Evolutionary conservation across 345 rosid genomes (phyloP), one percentile per base, ranked within the genome.

Genomic region (Carallia brachiata): DNA sequence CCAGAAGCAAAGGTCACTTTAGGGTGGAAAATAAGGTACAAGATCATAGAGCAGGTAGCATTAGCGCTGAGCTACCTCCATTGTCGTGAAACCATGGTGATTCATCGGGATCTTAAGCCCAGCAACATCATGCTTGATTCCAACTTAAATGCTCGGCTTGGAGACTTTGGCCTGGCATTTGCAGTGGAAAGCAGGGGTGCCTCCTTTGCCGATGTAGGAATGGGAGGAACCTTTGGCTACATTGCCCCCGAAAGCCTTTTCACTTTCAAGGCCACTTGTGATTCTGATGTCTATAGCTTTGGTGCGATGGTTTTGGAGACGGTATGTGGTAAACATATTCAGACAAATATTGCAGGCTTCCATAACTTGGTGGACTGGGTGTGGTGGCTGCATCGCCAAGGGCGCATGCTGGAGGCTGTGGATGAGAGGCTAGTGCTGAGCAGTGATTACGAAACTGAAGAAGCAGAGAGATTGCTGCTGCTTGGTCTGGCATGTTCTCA

Each of bases 311-410:
- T n/a, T 53, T 8, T n/a, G 9, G 27, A 53, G 19, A 23, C 9
- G 7, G 57, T 53, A n/a, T 53, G 57, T 1, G 57, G 28, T 53
- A 2, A 2, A 9, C 27, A 2, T 53, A 23, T 6, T 0, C 19
- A 53, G 9, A 53, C 19, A 6, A 19, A 18, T 54, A 19, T 18
- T 54, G 58, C 10, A 27, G 13, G 30, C 4, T 37, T 62, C 52
- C 9, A 62, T 19, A 36, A 30, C 16, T 39, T 62, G 66, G 66
- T 39, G 16, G 66, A 62, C 30, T 62, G 52, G 66, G 66, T 39
- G 9, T 19, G 16, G 66, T 9, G 28, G 66, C 18, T 39, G 66
- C 66, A 39, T 2, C 32, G 32, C 15, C 37, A 62, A 62, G 4
- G 30, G 15, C 1, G 66, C 19, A n/a, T 62, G 13, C 23, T 34